Evolutionary conservation across 2,329 filamentous ascomycete species (phyloP), one percentile per base, ranked within the genome.

Genomic region (Bipolaris cookei): DNA sequence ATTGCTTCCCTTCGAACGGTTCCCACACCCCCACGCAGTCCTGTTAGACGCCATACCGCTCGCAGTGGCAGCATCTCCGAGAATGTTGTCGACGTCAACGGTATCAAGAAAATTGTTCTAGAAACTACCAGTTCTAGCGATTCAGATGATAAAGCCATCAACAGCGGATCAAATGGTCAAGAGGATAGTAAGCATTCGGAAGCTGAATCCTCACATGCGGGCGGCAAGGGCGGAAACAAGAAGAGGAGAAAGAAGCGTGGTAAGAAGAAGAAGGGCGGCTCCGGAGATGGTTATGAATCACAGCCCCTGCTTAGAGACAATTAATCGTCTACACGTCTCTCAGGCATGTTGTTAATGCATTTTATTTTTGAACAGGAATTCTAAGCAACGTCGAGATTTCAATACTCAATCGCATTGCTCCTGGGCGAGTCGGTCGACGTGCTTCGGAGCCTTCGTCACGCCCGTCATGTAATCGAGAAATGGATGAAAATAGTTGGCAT

Each of bases 31-130:
- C 68, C 70, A 0, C 59, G 32, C 6, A 70, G 61, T 21, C 68
- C 71, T 0, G 61, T 65, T 8, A 67, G 76, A 62, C 78, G 78
- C 32, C 80, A 83, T 7, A 80, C 82, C 4, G 87, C 88, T 5
- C 83, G 89, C 54, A 91, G 88, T 64, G 90, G 90, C 25, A 91
- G 88, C 71, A 91, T 93, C 66, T 92, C 90, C 0, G 90, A 93
- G 75, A 90, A 90, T 59, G 80, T 90, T n/a, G 80, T 92, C 54
- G 88, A 93, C 68, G 81, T 88, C 2, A 86, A 88, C 53, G 90
- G 90, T 2, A 83, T 92, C 50, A 86, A 86, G 62, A 94, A 94
- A 77, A 85, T 92, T 42, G 85, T 94, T 1, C 80, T 94, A 23
- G 88, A 91, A 69, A 87, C 87, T 3, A 89, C 83, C 23, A 87